Evolutionary conservation across 179 eudicot genomes (phyloP).

Genomic region (Patellifolia procumbens): DNA sequence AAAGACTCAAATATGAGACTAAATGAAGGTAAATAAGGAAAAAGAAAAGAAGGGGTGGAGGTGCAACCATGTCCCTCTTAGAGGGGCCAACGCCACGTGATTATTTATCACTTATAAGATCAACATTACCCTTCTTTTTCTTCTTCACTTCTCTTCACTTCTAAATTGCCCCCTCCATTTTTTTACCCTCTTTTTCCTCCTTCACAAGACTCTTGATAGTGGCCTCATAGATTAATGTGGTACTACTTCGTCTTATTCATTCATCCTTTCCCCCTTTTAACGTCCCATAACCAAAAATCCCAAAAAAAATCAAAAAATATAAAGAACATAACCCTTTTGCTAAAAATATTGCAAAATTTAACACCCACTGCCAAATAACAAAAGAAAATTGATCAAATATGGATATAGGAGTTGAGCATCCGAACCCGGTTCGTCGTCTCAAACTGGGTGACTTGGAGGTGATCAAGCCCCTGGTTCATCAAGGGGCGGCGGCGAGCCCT

Average conservation of each 20-base stretch:
- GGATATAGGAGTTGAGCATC: slow-evolving; percentile 33
- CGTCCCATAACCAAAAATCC: slow-evolving; percentile 42
- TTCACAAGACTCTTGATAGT: slow-evolving; percentile 16
- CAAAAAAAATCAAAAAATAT: neutral
- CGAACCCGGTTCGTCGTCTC: slow-evolving; percentile 24
- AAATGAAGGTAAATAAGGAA: neutral
- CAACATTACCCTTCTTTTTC: neutral
- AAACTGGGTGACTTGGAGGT: neutral
- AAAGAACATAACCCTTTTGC: too few relatives aligned
- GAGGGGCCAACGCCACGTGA: slow-evolving; percentile 29
- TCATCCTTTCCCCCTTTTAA: slow-evolving; percentile 36
- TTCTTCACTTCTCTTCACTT: neutral
- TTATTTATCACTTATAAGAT: neutral
- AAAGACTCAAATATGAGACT: neutral
- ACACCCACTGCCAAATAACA: too few relatives aligned
- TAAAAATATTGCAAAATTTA: neutral
- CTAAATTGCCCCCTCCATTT: neutral
- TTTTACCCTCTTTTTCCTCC: neutral
- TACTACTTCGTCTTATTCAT: slow-evolving; percentile 14
- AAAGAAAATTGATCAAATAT: slow-evolving; percentile 1
- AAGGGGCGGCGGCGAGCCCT: neutral
- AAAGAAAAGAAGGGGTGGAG: neutral
- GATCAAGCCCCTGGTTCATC: slow-evolving; percentile 18
- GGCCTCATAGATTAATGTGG: too few relatives aligned
- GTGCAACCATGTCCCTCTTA: slow-evolving; percentile 15